Conservation (phyloP, 208 protist species). For the Sergeia podlipaevii region DNA sequence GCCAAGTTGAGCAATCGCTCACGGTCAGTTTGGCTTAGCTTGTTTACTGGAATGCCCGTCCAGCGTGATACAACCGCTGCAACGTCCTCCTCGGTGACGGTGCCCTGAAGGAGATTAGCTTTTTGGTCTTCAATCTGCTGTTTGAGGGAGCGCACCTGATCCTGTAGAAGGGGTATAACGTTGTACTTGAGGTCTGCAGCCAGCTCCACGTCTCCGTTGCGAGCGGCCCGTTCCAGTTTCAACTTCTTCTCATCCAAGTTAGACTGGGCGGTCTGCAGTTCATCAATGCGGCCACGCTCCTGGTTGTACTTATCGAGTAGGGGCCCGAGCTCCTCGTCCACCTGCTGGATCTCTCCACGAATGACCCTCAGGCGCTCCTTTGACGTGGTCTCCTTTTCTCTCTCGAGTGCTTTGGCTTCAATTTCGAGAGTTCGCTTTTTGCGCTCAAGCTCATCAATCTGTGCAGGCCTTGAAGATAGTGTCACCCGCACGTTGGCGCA, state of each 20-base stretch:
- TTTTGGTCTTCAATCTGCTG: slow-evolving; percentile 67
- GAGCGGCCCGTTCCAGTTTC: slow-evolving; percentile 90
- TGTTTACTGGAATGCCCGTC: slow-evolving; percentile 95
- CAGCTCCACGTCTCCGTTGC: slow-evolving; percentile 82
- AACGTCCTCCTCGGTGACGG: slow-evolving; percentile 84
- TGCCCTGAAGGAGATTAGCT: slow-evolving; percentile 43
- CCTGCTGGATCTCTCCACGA: slow-evolving; percentile 66
- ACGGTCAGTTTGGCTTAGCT: slow-evolving; percentile 69
- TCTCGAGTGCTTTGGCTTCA: slow-evolving; percentile 89
- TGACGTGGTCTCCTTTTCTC: slow-evolving; percentile 82
- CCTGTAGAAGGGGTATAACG: slow-evolving; percentile 94
- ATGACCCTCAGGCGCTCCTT: slow-evolving; percentile 66
- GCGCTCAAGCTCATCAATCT: slow-evolving; percentile 93
- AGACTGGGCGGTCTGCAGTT: slow-evolving; percentile 78
- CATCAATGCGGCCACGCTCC: slow-evolving; percentile 82
- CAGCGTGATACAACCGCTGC: slow-evolving; percentile 89
- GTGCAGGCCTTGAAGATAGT: slow-evolving; percentile 94
- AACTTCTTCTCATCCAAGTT: slow-evolving; percentile 89
- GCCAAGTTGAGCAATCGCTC: slow-evolving; percentile 59
- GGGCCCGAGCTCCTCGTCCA: slow-evolving; percentile 78
- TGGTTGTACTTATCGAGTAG: slow-evolving; percentile 77
- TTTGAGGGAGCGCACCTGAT: slow-evolving; percentile 69
- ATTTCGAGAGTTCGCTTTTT: slow-evolving; percentile 86
- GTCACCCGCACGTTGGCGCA: slow-evolving; percentile 88
- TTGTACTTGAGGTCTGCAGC: slow-evolving; percentile 96